These are phyloP conservation scores for Hericium alpestre DNA, from an alignment of 768 basidiomycete genomes.

Conservation along the genomic window DNA sequence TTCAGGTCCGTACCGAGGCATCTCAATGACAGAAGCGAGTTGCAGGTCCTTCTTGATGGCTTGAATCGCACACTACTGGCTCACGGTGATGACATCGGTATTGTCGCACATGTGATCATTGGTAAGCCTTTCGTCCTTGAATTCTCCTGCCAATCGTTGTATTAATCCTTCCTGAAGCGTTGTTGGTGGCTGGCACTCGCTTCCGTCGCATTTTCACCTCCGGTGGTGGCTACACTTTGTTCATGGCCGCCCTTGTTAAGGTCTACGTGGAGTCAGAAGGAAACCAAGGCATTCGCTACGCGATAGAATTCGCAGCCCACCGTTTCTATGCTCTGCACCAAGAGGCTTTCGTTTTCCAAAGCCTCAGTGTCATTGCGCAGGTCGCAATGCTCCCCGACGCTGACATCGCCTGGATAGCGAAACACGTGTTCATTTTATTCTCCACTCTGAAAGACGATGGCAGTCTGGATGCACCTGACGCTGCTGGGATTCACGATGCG, in stretches of 20 bases:
- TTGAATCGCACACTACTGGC: constrained; percentile 56
- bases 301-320: constrained; percentile 61
- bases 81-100: constrained; percentile 67
- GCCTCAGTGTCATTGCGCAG: constrained; percentile 50
- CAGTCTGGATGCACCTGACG: constrained; percentile 35
- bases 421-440: constrained; percentile 48
- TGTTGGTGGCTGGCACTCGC: constrained; percentile 67
- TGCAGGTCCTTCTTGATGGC: constrained; percentile 57
- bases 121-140: constrained; percentile 30
- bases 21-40: constrained; percentile 57
- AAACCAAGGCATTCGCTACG: constrained; percentile 47
- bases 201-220: constrained; percentile 69
- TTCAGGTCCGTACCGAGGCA: constrained; percentile 66
- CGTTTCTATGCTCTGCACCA: constrained; percentile 68
- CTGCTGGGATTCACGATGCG: constrained; percentile 55
- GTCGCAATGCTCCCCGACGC: constrained; percentile 38
- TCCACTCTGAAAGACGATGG: constrained; percentile 40
- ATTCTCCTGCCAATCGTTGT: neutral
- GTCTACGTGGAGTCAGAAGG: constrained; percentile 52
- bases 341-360: constrained; percentile 67
- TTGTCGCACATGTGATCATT: constrained; percentile 64
- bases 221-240: constrained; percentile 61
- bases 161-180: constrained; percentile 27
- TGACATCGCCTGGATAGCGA: constrained; percentile 42
- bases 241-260: constrained; percentile 65